Percentiles rank a stretch among this genome's conserved stretches.
These are phyloP conservation scores for Clarireedia homoeocarpa DNA, from an alignment of 2,329 filamentous ascomycete species.

Conservation along the genomic window DNA sequence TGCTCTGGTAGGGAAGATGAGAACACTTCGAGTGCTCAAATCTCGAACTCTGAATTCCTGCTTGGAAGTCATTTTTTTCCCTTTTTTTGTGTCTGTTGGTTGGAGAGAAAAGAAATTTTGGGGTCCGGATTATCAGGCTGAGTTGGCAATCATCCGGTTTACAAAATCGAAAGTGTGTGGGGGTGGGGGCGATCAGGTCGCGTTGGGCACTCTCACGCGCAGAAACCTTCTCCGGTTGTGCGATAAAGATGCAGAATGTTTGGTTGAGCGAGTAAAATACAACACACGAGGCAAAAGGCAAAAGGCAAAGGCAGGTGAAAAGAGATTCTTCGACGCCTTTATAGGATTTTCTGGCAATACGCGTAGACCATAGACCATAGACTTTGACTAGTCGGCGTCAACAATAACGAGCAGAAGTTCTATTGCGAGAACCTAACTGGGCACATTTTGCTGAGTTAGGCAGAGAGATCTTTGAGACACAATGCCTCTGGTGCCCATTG, in stretches of 20 bases:
- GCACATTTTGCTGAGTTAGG: background rate
- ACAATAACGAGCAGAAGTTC: too few species aligned
- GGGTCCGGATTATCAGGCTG: background rate
- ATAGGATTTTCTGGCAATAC: too few species aligned
- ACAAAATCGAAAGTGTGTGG: background rate
- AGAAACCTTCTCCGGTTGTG: too few species aligned
- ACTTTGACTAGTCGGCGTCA: too few species aligned
- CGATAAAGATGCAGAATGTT: too few species aligned
- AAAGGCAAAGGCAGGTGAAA: too few species aligned
- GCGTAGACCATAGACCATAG: too few species aligned
- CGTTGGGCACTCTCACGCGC: background rate
- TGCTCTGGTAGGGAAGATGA: constrained; percentile 53
- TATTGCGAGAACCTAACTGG: too few species aligned
- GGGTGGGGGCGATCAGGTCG: background rate
- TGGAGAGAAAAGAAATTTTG: background rate
- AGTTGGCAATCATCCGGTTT: background rate
- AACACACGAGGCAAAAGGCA: too few species aligned
- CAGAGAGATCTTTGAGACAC: background rate
- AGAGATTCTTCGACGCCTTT: too few species aligned
- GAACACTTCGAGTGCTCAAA: constrained; percentile 52
- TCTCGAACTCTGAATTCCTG: constrained; percentile 49
- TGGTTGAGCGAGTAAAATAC: too few species aligned
- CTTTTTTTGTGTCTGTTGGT: background rate
- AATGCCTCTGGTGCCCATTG: background rate
- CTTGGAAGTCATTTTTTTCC: constrained; percentile 14